A percentile compares a stretch with the other conserved stretches of the same genome.
phyloP scores from a whole-genome alignment of 1,139 yeast genomes.

The Protomyces inouyei region DNA sequence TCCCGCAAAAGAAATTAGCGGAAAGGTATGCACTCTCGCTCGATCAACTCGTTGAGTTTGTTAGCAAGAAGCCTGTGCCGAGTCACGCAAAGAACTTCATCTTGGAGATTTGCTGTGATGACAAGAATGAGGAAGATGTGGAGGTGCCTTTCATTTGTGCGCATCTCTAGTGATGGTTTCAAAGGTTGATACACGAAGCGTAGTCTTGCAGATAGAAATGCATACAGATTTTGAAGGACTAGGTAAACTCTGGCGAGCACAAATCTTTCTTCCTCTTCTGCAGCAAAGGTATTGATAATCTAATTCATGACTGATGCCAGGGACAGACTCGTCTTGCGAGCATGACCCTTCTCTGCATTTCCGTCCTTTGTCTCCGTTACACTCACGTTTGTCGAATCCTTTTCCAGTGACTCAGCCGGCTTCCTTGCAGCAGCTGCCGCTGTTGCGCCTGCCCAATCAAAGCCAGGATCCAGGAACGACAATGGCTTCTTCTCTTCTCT shows the following conservation, averaged over 20 bases:
- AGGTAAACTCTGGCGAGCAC: too few relatives aligned
- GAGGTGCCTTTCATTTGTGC: constrained; percentile 70
- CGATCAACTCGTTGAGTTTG: constrained; percentile 69
- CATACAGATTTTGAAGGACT: background rate
- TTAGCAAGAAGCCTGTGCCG: constrained; percentile 81
- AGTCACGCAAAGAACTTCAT: constrained; percentile 68
- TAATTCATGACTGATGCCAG: too few relatives aligned
- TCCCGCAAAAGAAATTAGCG: constrained; percentile 82
- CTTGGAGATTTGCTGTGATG: constrained; percentile 89
- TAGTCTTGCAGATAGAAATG: background rate
- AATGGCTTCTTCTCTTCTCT: background rate
- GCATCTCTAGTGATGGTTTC: background rate
- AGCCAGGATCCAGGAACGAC: background rate
- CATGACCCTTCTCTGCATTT: too few relatives aligned
- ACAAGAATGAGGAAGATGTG: constrained; percentile 86
- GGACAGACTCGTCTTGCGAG: too few relatives aligned
- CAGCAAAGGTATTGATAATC: too few relatives aligned
- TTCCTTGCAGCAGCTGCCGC: too few relatives aligned
- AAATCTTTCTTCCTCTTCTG: too few relatives aligned
- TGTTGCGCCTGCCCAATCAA: background rate
- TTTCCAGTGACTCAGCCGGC: too few relatives aligned
- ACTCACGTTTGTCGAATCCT: too few relatives aligned
- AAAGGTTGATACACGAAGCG: background rate
- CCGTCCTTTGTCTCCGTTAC: too few relatives aligned
- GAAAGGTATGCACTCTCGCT: constrained; percentile 67